These are phyloP conservation scores for Lactarius deliciosus DNA, from an alignment of 768 basidiomycete species.

Conservation along the genomic window DNA sequence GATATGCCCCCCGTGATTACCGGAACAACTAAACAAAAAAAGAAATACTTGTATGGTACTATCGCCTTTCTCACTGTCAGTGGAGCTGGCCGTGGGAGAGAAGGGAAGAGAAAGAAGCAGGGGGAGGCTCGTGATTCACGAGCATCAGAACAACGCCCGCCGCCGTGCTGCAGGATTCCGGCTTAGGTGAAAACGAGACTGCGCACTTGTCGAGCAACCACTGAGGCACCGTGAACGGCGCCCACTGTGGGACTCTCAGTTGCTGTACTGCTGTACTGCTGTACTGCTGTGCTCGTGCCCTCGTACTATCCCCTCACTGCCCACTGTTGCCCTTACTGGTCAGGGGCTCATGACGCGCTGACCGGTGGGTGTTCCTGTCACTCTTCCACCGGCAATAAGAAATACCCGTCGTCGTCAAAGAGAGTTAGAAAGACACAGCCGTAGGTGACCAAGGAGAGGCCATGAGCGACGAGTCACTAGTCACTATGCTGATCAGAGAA, in stretches of 20 bases:
- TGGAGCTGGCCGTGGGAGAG: conserved; percentile 1
- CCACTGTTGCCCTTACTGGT: not conserved
- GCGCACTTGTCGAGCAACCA: conserved; percentile 26
- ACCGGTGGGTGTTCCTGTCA: not conserved
- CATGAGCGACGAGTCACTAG: not conserved
- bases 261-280: not conserved
- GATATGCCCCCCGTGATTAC: conserved; percentile 1
- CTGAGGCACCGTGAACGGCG: conserved; percentile 1
- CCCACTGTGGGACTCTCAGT: not conserved
- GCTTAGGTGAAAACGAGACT: conserved; percentile 3
- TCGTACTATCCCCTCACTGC: not conserved
- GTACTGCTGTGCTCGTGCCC: not conserved
- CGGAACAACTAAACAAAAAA: not conserved
- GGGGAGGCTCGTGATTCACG: not conserved
- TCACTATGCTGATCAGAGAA: not conserved
- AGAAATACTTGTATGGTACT: not conserved
- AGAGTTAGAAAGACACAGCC: not conserved
- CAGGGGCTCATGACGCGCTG: not conserved
- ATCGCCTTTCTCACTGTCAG: not conserved
- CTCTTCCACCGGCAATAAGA: not conserved
- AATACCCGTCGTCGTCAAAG: not conserved
- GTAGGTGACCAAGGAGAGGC: not conserved
- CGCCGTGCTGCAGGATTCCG: conserved; percentile 6
- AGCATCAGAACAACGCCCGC: conserved; percentile 12
- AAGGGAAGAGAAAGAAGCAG: not conserved